phyloP scores from a whole-genome alignment of 208 protist species.

The Phytomonas sp. region DNA sequence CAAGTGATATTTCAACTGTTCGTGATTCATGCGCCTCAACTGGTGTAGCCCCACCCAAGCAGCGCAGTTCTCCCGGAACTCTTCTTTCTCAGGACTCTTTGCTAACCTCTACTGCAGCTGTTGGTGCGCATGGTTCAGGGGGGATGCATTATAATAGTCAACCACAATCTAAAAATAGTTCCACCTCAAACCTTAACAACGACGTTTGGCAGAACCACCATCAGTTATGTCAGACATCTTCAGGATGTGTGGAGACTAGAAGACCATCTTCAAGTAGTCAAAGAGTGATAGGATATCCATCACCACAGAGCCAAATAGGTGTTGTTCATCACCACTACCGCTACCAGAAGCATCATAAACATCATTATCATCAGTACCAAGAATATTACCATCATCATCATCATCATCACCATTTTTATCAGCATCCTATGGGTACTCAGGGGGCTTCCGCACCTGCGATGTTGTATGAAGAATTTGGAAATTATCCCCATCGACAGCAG shows the following conservation, averaged over 20 bases:
- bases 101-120: neutral
- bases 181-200: neutral
- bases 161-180: neutral
- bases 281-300: neutral
- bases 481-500: constrained; percentile 9
- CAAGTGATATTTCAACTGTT: neutral
- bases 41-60: neutral
- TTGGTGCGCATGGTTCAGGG: neutral
- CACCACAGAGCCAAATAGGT: constrained; percentile 1
- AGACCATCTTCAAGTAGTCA: neutral
- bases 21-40: neutral
- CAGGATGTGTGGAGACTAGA: constrained; percentile 3
- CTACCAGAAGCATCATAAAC: neutral
- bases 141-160: neutral
- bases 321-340: neutral
- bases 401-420: neutral
- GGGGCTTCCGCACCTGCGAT: neutral
- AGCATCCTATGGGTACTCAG: neutral
- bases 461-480: neutral
- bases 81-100: neutral
- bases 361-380: constrained; percentile 5
- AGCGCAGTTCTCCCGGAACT: neutral
- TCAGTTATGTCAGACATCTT: constrained; percentile 1
- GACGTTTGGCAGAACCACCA: neutral
- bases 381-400: constrained; percentile 2